Evolutionary conservation across 495 filamentous ascomycete species (phyloP).

Genomic region (Penicillium cosmopolitanum): DNA sequence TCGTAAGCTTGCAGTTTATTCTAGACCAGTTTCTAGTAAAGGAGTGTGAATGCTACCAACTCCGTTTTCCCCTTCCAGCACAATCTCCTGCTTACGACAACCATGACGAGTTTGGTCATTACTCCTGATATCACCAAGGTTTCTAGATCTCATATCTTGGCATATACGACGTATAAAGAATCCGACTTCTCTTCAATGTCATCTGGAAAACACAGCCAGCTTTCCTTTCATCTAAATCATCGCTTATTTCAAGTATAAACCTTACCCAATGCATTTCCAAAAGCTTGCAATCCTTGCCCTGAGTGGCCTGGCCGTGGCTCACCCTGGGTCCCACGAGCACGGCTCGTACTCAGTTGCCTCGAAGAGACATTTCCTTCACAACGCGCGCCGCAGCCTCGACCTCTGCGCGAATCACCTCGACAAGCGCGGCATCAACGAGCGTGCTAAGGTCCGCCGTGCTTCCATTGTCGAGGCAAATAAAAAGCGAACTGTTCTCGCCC

Average conservation of each 20-base stretch:
- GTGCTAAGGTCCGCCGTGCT: conserved; percentile 28
- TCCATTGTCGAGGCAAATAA: conserved; percentile 18
- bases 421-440: conserved; percentile 25
- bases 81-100: conserved; percentile 13
- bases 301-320: conserved; percentile 23
- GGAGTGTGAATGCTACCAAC: not conserved
- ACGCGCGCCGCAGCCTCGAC: conserved; percentile 21
- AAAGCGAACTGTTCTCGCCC: conserved; percentile 18
- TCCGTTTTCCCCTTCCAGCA: not conserved
- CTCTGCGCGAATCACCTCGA: conserved; percentile 25
- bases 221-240: not conserved
- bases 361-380: conserved; percentile 27
- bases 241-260: not conserved
- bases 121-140: not conserved
- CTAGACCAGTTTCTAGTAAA: not conserved
- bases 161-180: not conserved
- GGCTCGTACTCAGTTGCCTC: conserved; percentile 15
- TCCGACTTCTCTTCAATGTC: not conserved
- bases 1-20: not conserved
- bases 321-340: conserved; percentile 28
- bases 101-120: conserved; percentile 1
- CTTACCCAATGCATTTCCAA: conserved; percentile 15
- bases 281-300: conserved; percentile 22
- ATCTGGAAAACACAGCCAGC: not conserved
- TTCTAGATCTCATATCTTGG: not conserved